Conservation (phyloP, 352 stramenopile species). For the Globisporangium solare region DNA sequence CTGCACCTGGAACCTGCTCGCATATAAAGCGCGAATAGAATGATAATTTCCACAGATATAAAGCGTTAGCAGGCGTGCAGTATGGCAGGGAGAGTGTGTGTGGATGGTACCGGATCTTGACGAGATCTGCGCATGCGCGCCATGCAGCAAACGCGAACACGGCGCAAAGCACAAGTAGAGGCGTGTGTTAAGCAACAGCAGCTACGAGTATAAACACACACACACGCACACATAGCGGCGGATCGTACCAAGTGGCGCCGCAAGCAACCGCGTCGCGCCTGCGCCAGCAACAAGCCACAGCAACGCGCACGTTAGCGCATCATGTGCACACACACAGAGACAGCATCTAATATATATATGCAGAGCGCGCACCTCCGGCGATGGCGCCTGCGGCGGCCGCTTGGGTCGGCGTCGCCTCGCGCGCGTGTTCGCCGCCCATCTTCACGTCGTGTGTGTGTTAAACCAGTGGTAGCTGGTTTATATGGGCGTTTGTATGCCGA, state of each 20-base stretch:
- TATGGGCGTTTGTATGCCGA: conserved; percentile 6
- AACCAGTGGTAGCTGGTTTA: background rate
- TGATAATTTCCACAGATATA: background rate
- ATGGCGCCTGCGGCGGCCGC: conserved; percentile 57
- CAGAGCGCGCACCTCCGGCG: conserved; percentile 36
- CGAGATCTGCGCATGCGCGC: conserved; percentile 32
- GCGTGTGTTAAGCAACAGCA: background rate
- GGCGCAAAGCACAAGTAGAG: background rate
- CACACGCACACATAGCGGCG: conserved; percentile 4
- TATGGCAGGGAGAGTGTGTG: too few relatives aligned
- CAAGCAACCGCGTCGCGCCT: conserved; percentile 61
- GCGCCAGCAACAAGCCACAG: background rate
- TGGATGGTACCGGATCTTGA: conserved; percentile 60
- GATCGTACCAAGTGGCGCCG: conserved; percentile 54
- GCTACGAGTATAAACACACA: background rate
- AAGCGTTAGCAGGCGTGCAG: too few relatives aligned
- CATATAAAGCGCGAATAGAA: background rate
- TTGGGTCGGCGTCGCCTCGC: conserved; percentile 33
- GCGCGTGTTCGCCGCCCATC: conserved; percentile 7
- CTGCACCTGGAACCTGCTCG: conserved; percentile 68
- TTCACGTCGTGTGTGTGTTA: background rate
- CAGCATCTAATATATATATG: too few relatives aligned
- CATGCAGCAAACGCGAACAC: background rate
- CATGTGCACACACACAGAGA: background rate
- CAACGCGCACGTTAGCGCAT: conserved; percentile 2